Base-by-base conservation (phyloP, 2,329 filamentous ascomycete species). In the Geoglossum cookeanum region DNA sequence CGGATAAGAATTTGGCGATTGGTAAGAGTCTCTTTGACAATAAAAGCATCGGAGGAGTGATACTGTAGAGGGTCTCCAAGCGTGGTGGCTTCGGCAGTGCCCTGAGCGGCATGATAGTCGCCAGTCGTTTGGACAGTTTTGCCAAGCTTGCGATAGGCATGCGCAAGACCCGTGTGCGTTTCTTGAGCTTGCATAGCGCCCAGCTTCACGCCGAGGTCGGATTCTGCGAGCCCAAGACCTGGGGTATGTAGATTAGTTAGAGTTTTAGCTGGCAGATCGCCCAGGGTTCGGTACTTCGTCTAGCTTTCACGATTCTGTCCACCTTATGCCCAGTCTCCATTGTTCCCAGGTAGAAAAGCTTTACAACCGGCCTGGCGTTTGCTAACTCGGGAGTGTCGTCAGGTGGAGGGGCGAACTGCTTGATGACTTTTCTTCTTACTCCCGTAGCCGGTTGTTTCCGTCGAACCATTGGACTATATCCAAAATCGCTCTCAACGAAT, bases 271-370 rank as follows among this genome's bases (percentile, higher is more conserved):
- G 17, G 9, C 6, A 1, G 15, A 4, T 51, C 60, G 68, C 74
- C 5, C 35, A n/a, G 6, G 30, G 9, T 53, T 5, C 7, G 17
- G 62, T 79, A 94, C 91, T 87, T 81, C 90, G 80, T 67, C 92
- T 79, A 60, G 85, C 81, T 72, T 95, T 97, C 62, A 98, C 92
- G 37, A 97, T 79, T 67, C 84, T 87, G 66, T 98, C 92, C 35
- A 98, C 81, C 71, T 96, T 97, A 71, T 98, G 92, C 48, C 89
- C 88, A n/a, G 88, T 82, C 67, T 97, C 92, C 88, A 98, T 94
- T 5, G 88, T 84, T 22, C 87, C 88, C 27, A 98, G 75, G 67
- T 98, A 98, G 68, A 98, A 97, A 53, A 90, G 78, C 73, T 98
- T 98, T 42, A 97, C 92, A 48, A 88, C 77, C 0, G 92, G 92